phyloP scores from a whole-genome alignment of 331 rosid species.

The Quercus phellos region DNA sequence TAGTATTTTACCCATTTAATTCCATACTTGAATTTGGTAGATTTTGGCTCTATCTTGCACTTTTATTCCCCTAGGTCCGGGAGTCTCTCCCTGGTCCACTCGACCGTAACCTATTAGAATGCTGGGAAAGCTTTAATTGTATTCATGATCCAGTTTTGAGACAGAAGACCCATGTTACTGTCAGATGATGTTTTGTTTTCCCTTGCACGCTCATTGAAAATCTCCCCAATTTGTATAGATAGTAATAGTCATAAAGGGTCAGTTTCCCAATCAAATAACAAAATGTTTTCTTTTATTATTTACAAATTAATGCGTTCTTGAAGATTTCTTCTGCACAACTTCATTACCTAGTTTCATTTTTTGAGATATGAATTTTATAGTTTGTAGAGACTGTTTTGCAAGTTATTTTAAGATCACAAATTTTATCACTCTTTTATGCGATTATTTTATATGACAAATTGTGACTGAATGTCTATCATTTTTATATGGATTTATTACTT shows the following conservation, averaged over 20 bases:
- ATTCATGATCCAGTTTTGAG: neutral
- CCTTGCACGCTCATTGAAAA: neutral
- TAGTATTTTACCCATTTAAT: neutral
- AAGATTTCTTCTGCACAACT: no score
- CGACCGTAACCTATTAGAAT: neutral
- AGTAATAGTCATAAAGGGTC: no score
- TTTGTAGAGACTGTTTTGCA: no score
- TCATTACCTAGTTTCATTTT: no score
- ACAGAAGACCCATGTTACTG: conserved; percentile 6
- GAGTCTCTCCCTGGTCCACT: neutral
- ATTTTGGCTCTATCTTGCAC: no score
- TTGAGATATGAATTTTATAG: no score
- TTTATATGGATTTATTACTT: accelerated
- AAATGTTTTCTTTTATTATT: no score
- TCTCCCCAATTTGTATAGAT: neutral
- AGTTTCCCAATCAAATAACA: neutral
- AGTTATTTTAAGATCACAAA: no score
- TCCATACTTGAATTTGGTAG: neutral
- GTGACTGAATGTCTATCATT: no score
- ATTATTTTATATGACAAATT: no score
- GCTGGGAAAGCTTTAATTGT: neutral
- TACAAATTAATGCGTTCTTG: no score
- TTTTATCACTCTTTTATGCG: no score
- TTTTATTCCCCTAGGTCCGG: neutral
- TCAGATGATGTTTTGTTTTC: neutral